These are phyloP conservation scores for Mallotus repandus DNA, from an alignment of 441 rosid genomes.

Conservation along the genomic window DNA sequence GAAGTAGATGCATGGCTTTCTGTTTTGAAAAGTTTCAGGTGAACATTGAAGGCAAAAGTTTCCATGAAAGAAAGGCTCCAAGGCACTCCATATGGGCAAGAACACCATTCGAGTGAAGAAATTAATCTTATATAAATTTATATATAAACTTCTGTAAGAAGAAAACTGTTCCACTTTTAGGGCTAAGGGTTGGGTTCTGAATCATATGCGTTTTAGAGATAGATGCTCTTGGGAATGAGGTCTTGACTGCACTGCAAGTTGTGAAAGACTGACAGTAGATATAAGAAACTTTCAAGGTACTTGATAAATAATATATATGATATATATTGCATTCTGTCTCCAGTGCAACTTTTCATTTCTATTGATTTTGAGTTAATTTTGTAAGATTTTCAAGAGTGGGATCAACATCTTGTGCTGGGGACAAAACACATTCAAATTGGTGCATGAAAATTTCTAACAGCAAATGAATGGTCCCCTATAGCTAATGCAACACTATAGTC, in stretches of 20 bases:
- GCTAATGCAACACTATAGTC: neutral
- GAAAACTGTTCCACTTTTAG: conserved; percentile 21
- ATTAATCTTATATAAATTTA: neutral
- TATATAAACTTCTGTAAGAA: conserved; percentile 9
- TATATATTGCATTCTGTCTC: neutral
- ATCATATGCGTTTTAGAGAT: conserved; percentile 27
- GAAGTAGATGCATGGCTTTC: conserved; percentile 39
- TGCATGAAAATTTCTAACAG: neutral
- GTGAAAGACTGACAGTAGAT: conserved; percentile 10
- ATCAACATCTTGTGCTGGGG: too few relatives aligned
- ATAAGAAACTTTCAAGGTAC: conserved; percentile 11
- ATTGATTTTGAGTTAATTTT: neutral
- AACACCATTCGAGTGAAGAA: conserved; percentile 53
- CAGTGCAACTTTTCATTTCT: neutral
- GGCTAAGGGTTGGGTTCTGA: conserved; percentile 23
- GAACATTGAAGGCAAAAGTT: conserved; percentile 57
- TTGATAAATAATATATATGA: neutral
- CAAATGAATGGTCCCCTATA: neutral
- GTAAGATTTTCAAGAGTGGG: neutral
- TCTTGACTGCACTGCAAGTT: conserved; percentile 25
- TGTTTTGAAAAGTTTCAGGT: conserved; percentile 51
- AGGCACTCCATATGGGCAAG: conserved; percentile 67
- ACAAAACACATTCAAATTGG: neutral
- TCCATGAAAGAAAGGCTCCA: conserved; percentile 71
- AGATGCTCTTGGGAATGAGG: conserved; percentile 50